phyloP scores from a whole-genome alignment of 1,284 basidiomycete species.

The Bondarzewia mesenterica region DNA sequence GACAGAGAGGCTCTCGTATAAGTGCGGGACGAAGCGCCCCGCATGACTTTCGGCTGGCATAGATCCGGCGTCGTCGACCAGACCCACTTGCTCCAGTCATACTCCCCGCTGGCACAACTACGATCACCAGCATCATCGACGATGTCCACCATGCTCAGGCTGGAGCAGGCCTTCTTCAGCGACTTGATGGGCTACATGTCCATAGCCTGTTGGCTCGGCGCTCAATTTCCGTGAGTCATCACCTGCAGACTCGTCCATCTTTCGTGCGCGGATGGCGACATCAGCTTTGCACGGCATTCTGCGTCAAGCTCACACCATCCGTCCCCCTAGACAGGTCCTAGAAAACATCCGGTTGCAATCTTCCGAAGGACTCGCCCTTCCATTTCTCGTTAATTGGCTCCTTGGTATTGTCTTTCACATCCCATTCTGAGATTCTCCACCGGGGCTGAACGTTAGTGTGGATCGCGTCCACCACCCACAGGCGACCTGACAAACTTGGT shows the following conservation, averaged over 20 bases:
- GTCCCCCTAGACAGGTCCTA: conserved; percentile 59
- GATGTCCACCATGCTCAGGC: conserved; percentile 6
- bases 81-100: neutral
- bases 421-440: conserved; percentile 2
- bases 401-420: conserved; percentile 46
- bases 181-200: conserved; percentile 64
- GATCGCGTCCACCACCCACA: conserved; percentile 25
- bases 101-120: too few species aligned
- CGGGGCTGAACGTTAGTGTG: conserved; percentile 37
- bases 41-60: neutral
- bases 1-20: too few species aligned
- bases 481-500: conserved; percentile 88
- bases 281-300: conserved; percentile 5
- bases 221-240: conserved; percentile 82
- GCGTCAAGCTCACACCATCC: neutral
- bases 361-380: conserved; percentile 81
- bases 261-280: conserved; percentile 10
- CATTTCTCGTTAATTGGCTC: conserved; percentile 88
- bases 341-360: conserved; percentile 72
- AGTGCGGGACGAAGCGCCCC: neutral
- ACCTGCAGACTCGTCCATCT: conserved; percentile 5
- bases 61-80: neutral
- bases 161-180: conserved; percentile 20
- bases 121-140: too few species aligned
- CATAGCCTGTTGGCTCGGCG: conserved; percentile 84